Percentiles rank a stretch among this genome's conserved stretches.
Conservation (phyloP, 208 protist species). For the Crithidia expoeki region DNA sequence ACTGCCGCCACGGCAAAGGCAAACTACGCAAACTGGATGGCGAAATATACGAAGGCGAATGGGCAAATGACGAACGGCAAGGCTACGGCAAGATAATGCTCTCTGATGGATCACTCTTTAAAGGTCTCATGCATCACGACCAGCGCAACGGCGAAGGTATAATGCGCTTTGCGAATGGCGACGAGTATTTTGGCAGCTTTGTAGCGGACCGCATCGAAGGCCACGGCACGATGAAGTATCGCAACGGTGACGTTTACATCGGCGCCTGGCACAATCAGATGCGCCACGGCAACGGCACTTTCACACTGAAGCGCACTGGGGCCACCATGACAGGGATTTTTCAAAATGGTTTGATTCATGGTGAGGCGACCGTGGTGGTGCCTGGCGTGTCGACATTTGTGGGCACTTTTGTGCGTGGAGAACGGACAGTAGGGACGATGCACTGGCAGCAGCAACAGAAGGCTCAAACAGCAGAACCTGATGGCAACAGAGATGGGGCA, state of each 20-base stretch:
- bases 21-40: constrained; percentile 40
- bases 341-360: constrained; percentile 87
- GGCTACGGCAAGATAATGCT: constrained; percentile 76
- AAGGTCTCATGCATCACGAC: constrained; percentile 65
- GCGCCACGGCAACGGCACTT: constrained; percentile 85
- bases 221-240: constrained; percentile 75
- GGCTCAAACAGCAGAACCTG: background rate
- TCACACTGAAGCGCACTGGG: constrained; percentile 77
- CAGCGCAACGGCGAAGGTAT: constrained; percentile 79
- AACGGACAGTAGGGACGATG: constrained; percentile 77
- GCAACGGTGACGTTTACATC: constrained; percentile 84
- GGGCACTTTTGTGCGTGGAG: constrained; percentile 75
- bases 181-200: constrained; percentile 89
- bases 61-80: constrained; percentile 66
- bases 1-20: constrained; percentile 71
- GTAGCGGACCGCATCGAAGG: constrained; percentile 66
- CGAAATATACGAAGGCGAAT: constrained; percentile 83
- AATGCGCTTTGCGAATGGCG: constrained; percentile 81
- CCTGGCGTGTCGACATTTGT: constrained; percentile 79
- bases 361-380: constrained; percentile 65
- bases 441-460: constrained; percentile 56
- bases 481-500: background rate
- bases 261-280: constrained; percentile 86
- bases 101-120: constrained; percentile 71
- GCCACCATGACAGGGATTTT: constrained; percentile 78